phyloP scores from a whole-genome alignment of 1,284 basidiomycete species.

The Boletellus dicymbophilus region DNA sequence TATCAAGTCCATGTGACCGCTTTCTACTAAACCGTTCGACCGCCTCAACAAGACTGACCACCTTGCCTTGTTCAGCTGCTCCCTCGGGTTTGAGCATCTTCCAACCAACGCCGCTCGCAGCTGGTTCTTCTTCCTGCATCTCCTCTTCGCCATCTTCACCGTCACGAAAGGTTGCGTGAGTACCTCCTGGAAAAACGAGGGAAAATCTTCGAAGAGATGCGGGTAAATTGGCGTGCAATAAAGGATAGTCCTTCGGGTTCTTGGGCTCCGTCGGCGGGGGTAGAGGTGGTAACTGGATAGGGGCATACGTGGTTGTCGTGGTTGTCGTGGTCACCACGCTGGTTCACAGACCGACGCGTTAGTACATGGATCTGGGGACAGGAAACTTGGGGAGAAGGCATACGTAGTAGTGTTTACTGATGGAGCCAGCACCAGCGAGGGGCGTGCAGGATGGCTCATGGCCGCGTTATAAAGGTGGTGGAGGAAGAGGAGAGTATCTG shows the following conservation, averaged over 20 bases:
- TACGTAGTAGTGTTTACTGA: constrained; percentile 80
- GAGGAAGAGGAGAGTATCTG: constrained; percentile 19
- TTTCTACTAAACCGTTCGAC: constrained; percentile 81
- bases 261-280: constrained; percentile 71
- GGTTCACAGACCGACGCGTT: constrained; percentile 29
- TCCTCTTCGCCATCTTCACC: constrained; percentile 62
- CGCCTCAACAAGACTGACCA: constrained; percentile 71
- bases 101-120: constrained; percentile 72
- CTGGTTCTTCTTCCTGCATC: constrained; percentile 69
- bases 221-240: constrained; percentile 71
- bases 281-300: constrained; percentile 71
- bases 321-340: constrained; percentile 87
- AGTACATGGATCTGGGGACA: constrained; percentile 13
- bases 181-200: constrained; percentile 75
- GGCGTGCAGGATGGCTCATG: constrained; percentile 61
- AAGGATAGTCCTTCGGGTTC: constrained; percentile 75
- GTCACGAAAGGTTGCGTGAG: constrained; percentile 75
- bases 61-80: constrained; percentile 45
- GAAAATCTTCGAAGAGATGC: constrained; percentile 70
- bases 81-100: constrained; percentile 69
- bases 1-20: constrained; percentile 66
- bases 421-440: constrained; percentile 67
- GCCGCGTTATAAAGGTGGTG: constrained; percentile 28
- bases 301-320: constrained; percentile 82
- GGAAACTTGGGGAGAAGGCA: constrained; percentile 27